A percentile compares a stretch with the other conserved stretches of the same genome.
phyloP scores from a whole-genome alignment of 2,329 filamentous ascomycete genomes.

The Macrophomina phaseolina region DNA sequence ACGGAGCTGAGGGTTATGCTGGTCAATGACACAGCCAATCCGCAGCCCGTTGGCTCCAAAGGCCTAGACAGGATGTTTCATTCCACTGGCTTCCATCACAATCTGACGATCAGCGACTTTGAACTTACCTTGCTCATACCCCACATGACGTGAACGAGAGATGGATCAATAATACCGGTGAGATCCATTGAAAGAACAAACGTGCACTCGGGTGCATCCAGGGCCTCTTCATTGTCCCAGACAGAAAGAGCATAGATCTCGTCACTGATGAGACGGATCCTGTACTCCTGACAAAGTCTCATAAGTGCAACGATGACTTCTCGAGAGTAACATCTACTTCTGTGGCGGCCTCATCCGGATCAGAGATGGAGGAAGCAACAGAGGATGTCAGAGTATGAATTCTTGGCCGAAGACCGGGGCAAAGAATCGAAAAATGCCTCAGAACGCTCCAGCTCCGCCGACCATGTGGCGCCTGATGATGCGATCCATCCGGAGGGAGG shows the following conservation, averaged over 20 bases:
- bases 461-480: no score
- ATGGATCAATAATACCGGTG: slow-evolving; percentile 28
- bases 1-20: slow-evolving; percentile 29
- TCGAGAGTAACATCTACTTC: background rate
- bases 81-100: no score
- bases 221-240: slow-evolving; percentile 31
- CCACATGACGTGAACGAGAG: slow-evolving; percentile 40
- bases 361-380: no score
- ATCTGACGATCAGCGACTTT: background rate
- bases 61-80: slow-evolving; percentile 29
- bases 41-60: slow-evolving; percentile 42
- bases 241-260: slow-evolving; percentile 45
- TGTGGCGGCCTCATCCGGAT: no score
- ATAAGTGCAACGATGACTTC: slow-evolving; percentile 37
- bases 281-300: slow-evolving; percentile 38
- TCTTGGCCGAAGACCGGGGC: no score
- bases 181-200: slow-evolving; percentile 36
- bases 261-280: slow-evolving; percentile 43
- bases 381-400: no score
- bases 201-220: slow-evolving; percentile 30
- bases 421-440: no score
- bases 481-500: no score
- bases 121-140: slow-evolving; percentile 35
- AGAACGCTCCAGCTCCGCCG: no score
- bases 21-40: slow-evolving; percentile 36